These are phyloP conservation scores for Biscogniauxia mediterranea DNA, from an alignment of 2,329 filamentous ascomycete species.

Conservation along the genomic window DNA sequence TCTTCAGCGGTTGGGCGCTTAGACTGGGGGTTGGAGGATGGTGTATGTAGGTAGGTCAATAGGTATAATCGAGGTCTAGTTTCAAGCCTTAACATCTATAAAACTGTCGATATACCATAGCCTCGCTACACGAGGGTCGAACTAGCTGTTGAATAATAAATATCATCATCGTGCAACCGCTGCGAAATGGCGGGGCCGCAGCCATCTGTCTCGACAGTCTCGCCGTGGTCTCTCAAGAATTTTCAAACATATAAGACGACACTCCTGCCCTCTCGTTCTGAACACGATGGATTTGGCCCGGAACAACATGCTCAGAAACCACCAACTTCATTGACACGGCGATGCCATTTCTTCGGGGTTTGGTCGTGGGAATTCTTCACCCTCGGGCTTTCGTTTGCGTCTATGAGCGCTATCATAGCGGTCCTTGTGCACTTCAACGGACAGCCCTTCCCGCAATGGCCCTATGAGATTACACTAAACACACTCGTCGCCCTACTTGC, in stretches of 20 bases:
- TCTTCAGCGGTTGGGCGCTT: neutral
- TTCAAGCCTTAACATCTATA: neutral
- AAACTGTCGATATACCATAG: neutral
- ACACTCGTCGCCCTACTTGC: neutral
- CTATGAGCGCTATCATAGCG: neutral
- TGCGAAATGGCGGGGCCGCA: neutral
- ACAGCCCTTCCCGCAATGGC: neutral
- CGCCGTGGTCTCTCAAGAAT: neutral
- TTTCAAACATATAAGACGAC: neutral
- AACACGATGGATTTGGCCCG: neutral
- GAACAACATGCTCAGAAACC: neutral
- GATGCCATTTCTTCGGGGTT: neutral
- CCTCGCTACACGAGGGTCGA: neutral
- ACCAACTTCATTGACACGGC: neutral
- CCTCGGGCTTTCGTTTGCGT: neutral
- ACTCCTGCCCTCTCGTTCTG: neutral
- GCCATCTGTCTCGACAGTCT: neutral
- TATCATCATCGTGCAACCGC: neutral
- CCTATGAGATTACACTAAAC: neutral
- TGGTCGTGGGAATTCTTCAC: neutral
- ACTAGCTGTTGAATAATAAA: neutral
- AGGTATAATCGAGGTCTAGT: neutral
- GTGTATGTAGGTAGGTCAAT: neutral
- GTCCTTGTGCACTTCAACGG: neutral
- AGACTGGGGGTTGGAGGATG: neutral